Base-by-base conservation (phyloP, 441 rosid species). In the Francoa sonchifolia region DNA sequence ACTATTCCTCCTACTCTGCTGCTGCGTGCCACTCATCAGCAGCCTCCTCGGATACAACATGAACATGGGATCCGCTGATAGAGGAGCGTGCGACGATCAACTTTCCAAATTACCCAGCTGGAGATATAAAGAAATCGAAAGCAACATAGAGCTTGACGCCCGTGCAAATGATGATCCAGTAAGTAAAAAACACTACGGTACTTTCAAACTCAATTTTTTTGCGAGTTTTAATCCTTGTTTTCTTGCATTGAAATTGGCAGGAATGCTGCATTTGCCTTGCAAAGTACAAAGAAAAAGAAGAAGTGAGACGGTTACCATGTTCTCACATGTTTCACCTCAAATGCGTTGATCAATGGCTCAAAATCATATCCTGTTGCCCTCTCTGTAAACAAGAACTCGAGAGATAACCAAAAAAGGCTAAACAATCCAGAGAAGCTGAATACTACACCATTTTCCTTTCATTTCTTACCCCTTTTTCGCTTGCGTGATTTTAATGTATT, bases 261-360 rank as follows among this genome's bases (percentile, higher is more conserved):
- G 83, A 72, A 47, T 85, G 98, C 46, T 89, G 98, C 42, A 85
- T 89, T 59, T 89, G 96, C 52, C 74, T 89, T 34, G 67, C 84
- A 5, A 79, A 67, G 55, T 89, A 89, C 39, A 77, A 61, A 66
- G 96, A 85, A 27, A 82, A 65, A 58, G 98, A 89, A 42, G 98
- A 89, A 55, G 76, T 89, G 55, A 72, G 81, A 54, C 57, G 71
- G 55, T 61, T 89, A 61, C 96, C 94, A 43, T 89, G 98, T 49
- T 79, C 82, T 15, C 98, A 89, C 42, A 61, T 69, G 38, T 89
- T 89, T 63, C 98, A 89, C 54, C 76, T 68, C 30, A 74, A 76
- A 30, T 89, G 98, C 42, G 94, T 85, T 36, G 98, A 89, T 71
- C 96, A 89, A 29, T 89, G 98, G 98, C 94, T 89, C 43, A 66